Percentiles rank a stretch among this genome's conserved stretches.
Conservation (phyloP, 257 asterid species). For the Mitragyna speciosa region DNA sequence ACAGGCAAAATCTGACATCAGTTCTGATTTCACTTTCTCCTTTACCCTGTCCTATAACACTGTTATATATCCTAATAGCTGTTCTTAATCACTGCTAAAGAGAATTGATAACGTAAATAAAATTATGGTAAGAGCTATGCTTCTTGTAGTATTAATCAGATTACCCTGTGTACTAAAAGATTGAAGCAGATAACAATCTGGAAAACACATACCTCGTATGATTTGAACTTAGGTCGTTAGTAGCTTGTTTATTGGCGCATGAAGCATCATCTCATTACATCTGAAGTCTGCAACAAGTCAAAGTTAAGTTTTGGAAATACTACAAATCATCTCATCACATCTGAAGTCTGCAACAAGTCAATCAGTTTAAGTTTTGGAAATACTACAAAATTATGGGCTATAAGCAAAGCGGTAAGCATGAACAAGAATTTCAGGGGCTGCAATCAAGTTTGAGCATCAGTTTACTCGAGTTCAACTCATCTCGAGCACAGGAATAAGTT, state of each 20-base stretch:
- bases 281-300: not conserved
- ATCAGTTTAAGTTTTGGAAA: not conserved
- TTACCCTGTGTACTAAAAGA: no score
- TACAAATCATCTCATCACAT: no score
- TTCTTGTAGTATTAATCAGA: no score
- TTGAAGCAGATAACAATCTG: no score
- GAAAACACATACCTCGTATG: not conserved
- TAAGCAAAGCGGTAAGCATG: not conserved
- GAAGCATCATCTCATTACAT: not conserved
- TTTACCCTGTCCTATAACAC: no score
- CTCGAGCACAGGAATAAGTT: not conserved
- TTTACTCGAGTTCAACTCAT: not conserved
- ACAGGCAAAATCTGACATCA: no score
- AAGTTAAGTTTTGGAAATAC: not conserved
- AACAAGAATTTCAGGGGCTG: not conserved
- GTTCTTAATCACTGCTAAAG: no score
- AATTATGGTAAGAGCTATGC: no score
- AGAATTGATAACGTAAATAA: no score
- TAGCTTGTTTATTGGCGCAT: not conserved
- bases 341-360: not conserved
- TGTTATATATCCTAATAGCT: no score
- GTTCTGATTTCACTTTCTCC: no score
- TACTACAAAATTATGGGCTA: not conserved
- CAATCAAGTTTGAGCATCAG: not conserved
- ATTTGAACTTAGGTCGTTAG: not conserved